Percentiles rank a stretch among this genome's conserved stretches.
phyloP scores from a whole-genome alignment of 2,329 filamentous ascomycete species.

The Cercospora sp. region DNA sequence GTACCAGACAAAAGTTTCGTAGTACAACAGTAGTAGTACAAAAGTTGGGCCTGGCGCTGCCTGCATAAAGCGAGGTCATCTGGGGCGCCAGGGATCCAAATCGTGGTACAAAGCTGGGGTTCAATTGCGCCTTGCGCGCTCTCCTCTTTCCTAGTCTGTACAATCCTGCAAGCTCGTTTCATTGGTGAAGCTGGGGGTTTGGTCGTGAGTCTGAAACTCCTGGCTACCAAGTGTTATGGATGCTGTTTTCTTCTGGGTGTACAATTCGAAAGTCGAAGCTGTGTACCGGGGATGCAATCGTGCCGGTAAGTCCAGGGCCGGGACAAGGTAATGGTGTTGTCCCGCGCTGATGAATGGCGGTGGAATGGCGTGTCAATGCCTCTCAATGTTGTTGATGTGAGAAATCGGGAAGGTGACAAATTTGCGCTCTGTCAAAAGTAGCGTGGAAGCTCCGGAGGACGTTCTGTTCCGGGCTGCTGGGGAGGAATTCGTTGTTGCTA shows the following conservation, averaged over 20 bases:
- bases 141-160: conserved; percentile 11
- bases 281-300: conserved; percentile 12
- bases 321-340: not conserved
- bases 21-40: conserved; percentile 13
- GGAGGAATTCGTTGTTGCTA: conserved; percentile 20
- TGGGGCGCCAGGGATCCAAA: not conserved
- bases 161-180: conserved; percentile 11
- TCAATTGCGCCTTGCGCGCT: conserved; percentile 16
- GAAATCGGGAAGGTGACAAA: conserved; percentile 23
- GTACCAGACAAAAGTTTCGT: not conserved
- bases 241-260: conserved; percentile 13
- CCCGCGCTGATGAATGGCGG: conserved; percentile 23
- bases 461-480: conserved; percentile 20
- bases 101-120: conserved; percentile 9
- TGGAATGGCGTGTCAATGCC: conserved; percentile 28
- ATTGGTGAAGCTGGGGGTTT: conserved; percentile 12
- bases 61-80: conserved; percentile 8
- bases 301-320: conserved; percentile 16
- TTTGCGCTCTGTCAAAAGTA: conserved; percentile 19
- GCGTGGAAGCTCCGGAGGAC: conserved; percentile 22
- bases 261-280: conserved; percentile 16
- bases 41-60: not conserved
- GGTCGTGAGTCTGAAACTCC: not conserved
- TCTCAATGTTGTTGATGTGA: conserved; percentile 9
- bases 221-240: conserved; percentile 7